phyloP scores from a whole-genome alignment of 2,329 filamentous ascomycete species.

The Calonectria pauciramosa region DNA sequence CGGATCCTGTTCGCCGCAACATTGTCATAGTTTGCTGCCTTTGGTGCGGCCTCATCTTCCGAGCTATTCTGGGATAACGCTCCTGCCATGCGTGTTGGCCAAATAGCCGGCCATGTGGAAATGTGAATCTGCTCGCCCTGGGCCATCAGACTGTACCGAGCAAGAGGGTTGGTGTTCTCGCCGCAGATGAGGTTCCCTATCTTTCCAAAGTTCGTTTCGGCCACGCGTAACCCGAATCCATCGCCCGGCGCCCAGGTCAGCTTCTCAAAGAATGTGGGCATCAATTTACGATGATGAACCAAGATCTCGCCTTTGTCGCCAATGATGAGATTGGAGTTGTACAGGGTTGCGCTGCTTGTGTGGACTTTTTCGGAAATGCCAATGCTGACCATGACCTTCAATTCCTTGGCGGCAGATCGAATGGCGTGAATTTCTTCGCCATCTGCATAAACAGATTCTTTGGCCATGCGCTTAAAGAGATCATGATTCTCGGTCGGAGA shows the following conservation, averaged over 20 bases:
- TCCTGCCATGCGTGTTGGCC: conserved; percentile 58
- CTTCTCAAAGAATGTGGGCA: conserved; percentile 71
- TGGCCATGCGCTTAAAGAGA: conserved; percentile 61
- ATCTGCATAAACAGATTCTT: conserved; percentile 59
- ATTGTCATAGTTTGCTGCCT: conserved; percentile 64
- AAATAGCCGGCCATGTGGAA: conserved; percentile 67
- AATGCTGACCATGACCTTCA: conserved; percentile 58
- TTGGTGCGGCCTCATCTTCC: background rate
- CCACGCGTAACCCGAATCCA: conserved; percentile 62
- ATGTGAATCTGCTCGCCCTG: conserved; percentile 70
- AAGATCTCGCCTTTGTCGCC: conserved; percentile 58
- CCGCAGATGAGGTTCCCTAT: conserved; percentile 68
- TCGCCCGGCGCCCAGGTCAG: conserved; percentile 67
- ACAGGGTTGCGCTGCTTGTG: conserved; percentile 61
- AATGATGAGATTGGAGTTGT: conserved; percentile 66
- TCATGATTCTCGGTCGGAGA: conserved; percentile 64
- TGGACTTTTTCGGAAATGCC: conserved; percentile 64
- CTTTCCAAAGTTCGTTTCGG: conserved; percentile 59
- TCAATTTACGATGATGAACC: conserved; percentile 66
- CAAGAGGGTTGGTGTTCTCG: conserved; percentile 70
- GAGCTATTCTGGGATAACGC: background rate
- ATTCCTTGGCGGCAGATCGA: conserved; percentile 53
- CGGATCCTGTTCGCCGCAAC: conserved; percentile 65
- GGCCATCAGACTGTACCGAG: conserved; percentile 65
- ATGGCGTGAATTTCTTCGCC: conserved; percentile 61